Evolutionary conservation across 306 rosid species (phyloP).

Genomic region (Casuarina glauca): DNA sequence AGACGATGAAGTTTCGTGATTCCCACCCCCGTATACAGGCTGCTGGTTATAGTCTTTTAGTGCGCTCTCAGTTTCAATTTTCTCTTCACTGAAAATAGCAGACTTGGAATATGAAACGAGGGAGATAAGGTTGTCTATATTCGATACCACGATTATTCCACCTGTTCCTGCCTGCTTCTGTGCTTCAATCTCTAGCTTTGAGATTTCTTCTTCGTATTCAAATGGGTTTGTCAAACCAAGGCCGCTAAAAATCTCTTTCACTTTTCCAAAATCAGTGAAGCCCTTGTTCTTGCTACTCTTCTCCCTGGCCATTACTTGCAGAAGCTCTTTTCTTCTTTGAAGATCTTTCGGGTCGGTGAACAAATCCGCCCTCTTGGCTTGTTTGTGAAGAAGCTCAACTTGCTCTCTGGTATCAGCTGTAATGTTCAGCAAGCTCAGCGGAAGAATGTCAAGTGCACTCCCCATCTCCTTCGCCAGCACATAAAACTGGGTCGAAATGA

Average conservation of each 20-base stretch:
- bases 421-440: slow-evolving; percentile 65
- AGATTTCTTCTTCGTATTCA: slow-evolving; percentile 76
- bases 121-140: slow-evolving; percentile 70
- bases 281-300: slow-evolving; percentile 57
- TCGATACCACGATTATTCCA: slow-evolving; percentile 74
- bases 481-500: slow-evolving; percentile 61
- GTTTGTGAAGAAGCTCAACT: slow-evolving; percentile 80
- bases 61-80: slow-evolving; percentile 30
- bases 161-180: slow-evolving; percentile 90
- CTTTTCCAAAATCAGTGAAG: slow-evolving; percentile 51
- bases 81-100: slow-evolving; percentile 45
- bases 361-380: slow-evolving; percentile 63
- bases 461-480: slow-evolving; percentile 80
- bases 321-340: slow-evolving; percentile 62
- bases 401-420: slow-evolving; percentile 72
- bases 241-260: slow-evolving; percentile 55
- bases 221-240: slow-evolving; percentile 59
- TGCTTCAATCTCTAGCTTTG: slow-evolving; percentile 75
- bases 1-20: slow-evolving; percentile 49
- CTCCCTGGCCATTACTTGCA: slow-evolving; percentile 54
- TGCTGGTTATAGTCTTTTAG: slow-evolving; percentile 42
- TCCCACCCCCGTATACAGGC: slow-evolving; percentile 33
- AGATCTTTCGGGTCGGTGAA: slow-evolving; percentile 53
- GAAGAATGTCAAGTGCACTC: slow-evolving; percentile 81
- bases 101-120: slow-evolving; percentile 65